Base-by-base conservation (phyloP, 306 rosid species). In the Acacia confusa region DNA sequence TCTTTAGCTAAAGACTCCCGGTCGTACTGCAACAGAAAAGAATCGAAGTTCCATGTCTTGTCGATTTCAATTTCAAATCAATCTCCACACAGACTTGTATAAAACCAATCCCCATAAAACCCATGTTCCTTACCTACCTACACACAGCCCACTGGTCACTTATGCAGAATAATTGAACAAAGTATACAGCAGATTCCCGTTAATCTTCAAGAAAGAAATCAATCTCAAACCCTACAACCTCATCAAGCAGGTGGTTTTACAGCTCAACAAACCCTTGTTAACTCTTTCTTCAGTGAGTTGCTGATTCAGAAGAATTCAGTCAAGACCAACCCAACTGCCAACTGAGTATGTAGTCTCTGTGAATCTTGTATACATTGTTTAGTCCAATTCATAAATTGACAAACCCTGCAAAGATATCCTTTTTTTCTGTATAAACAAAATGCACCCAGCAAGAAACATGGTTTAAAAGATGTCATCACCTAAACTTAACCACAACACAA, bases 401-500 rank as follows among this genome's bases (percentile, higher is more conserved):
- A 83, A 76, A 73, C 66, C 80, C 30, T 67, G 38, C 72, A 77
- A 79, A 48, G 84, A 68, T 82, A 79, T 82, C 85, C 76, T 84
- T 70, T 82, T 53, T 47, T 89, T 88, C 74, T 76, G 70, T 86
- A 87, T 85, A 83, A 82, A 79, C 80, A 83, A 82, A 79, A 79
- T 61, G 79, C 90, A 66, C 80, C 74, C 50, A 12, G 15, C 75
- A 28, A 72, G 76, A 73, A 72, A 81, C 80, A 58, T 78, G 84
- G 32, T 73, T 72, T 60, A 13, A 52, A 80, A 82, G 58, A 67
- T 73, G 55, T 77, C 75, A 80, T 75, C 84, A 80, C 82, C 89
- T 88, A 82, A 89, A 82, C 67, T 90, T 89, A 86, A 91, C 95
- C 76, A 91, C 95, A 76, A 91, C 58, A 61, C 95, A 91, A 20